Conservation (phyloP, 192 early-diverging fungal species). For the Linnemannia exigua region DNA sequence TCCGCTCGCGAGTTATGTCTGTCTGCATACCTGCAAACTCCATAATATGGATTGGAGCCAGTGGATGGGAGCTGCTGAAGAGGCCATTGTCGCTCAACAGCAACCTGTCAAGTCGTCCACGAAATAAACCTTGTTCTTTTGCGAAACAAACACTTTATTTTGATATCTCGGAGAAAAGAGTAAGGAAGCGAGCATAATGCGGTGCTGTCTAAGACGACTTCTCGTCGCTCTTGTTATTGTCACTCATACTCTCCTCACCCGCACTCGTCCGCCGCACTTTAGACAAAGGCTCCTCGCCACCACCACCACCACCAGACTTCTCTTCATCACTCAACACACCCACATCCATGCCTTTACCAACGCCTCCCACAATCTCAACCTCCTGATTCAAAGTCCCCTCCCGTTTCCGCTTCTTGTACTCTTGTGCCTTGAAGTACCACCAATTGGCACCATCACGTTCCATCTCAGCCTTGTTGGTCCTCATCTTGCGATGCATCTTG, state of each 20-base stretch:
- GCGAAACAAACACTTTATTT: too few species aligned
- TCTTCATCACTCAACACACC: neutral
- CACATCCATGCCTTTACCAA: too few species aligned
- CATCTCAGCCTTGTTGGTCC: slow-evolving; percentile 55
- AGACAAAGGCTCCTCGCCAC: neutral
- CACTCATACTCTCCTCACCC: neutral
- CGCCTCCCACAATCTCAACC: neutral
- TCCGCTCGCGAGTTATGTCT: neutral
- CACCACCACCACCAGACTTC: neutral
- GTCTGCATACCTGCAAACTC: neutral
- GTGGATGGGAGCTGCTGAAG: neutral
- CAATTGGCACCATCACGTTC: slow-evolving; percentile 50
- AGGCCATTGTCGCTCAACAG: neutral
- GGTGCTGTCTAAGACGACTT: neutral
- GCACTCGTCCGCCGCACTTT: neutral
- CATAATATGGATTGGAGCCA: neutral
- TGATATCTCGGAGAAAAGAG: neutral
- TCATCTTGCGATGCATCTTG: slow-evolving; percentile 70
- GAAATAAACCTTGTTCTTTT: neutral
- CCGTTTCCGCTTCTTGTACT: slow-evolving; percentile 53
- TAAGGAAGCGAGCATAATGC: neutral
- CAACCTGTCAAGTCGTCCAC: neutral
- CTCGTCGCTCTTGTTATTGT: neutral
- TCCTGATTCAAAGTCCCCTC: slow-evolving; percentile 25
- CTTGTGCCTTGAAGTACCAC: slow-evolving; percentile 53